Evolutionary conservation across 345 rosid genomes (phyloP).

Genomic region (Eucalyptus cloeziana): DNA sequence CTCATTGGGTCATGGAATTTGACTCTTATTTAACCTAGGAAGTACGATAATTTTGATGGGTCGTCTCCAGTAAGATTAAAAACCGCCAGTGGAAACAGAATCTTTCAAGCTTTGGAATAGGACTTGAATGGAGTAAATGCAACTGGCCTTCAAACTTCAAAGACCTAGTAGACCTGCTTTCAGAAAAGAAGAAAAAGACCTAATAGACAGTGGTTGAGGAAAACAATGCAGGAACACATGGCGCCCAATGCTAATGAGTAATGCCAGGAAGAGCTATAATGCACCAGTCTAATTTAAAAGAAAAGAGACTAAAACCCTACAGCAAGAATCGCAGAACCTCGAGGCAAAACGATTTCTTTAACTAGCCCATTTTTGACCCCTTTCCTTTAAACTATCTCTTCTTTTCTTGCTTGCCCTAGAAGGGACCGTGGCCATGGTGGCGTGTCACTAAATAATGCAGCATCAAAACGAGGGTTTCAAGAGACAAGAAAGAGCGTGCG

Average conservation of each 20-base stretch:
- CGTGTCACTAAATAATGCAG: not conserved
- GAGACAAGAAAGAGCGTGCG: not conserved
- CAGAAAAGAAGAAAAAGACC: not conserved
- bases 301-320: not conserved
- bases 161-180: not conserved
- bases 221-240: slow-evolving; percentile 86
- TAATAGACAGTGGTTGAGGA: slow-evolving; percentile 42
- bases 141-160: slow-evolving; percentile 30
- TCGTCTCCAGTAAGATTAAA: not conserved
- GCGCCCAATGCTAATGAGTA: not conserved
- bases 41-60: not conserved
- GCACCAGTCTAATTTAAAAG: not conserved
- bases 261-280: not conserved
- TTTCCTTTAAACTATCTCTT: slow-evolving; percentile 1
- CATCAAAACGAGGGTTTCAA: not conserved
- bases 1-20: not conserved
- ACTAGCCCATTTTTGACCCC: not conserved
- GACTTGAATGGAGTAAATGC: not conserved
- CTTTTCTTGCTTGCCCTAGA: slow-evolving; percentile 35
- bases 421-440: slow-evolving; percentile 1
- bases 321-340: slow-evolving; percentile 48
- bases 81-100: not conserved
- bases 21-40: not conserved
- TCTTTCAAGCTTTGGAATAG: not conserved
- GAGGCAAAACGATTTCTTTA: slow-evolving; percentile 35